Evolutionary conservation across 441 rosid species (phyloP).

Genomic region (Populus hybrid): DNA sequence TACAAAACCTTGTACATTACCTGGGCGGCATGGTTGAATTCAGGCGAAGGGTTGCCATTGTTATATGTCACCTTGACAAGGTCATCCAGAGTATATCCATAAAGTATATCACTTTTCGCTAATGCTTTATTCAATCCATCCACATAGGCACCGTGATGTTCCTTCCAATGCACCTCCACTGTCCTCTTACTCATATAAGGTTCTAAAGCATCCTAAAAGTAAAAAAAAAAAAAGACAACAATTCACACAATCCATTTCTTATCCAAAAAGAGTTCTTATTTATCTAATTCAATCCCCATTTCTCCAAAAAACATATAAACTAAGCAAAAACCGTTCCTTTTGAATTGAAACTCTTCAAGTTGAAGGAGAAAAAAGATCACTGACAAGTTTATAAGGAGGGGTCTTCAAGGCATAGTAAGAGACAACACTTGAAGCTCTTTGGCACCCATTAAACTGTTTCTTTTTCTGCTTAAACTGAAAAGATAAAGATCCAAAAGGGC

Average conservation of each 20-base stretch:
- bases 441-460: conserved; percentile 28
- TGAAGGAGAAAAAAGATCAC: conserved; percentile 14
- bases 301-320: not conserved
- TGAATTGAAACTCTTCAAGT: not conserved
- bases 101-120: conserved; percentile 50
- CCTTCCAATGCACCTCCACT: conserved; percentile 77
- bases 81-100: conserved; percentile 80
- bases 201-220: conserved; percentile 76
- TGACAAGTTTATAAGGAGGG: conserved; percentile 80
- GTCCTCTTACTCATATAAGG: conserved; percentile 77
- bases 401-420: conserved; percentile 76
- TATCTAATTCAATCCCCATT: not conserved
- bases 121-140: conserved; percentile 70
- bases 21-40: conserved; percentile 86
- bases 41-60: conserved; percentile 73
- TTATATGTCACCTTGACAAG: conserved; percentile 77
- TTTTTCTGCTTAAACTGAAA: conserved; percentile 24
- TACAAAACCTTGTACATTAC: conserved; percentile 24
- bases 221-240: conserved; percentile 2
- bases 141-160: conserved; percentile 59
- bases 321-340: not conserved
- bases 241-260: not conserved
- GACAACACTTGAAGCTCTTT: conserved; percentile 36
- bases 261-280: not conserved
- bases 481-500: not conserved